Evolutionary conservation across 495 filamentous ascomycete species (phyloP), one percentile per base, ranked within the genome.

Genomic region (Neurospora sp.): DNA sequence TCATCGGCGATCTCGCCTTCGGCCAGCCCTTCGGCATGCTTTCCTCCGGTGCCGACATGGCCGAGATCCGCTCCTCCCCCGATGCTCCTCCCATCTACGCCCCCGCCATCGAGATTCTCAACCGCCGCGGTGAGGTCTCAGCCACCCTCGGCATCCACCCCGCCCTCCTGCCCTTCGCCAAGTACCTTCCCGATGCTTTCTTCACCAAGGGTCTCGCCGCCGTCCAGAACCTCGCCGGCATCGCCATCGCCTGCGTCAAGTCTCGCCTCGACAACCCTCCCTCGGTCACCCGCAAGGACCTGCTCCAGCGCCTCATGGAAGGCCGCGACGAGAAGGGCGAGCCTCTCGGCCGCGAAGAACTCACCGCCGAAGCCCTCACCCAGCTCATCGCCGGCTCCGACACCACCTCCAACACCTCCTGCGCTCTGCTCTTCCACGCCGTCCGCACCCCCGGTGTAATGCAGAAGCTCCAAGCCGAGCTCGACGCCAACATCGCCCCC

Each of bases 321-420:
- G 94, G 93, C 71, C 91, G 91, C 73, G 94, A 97, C 79, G 89
- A 90, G 54, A 92, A 88, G 23, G 94, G 94, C 42, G 83, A 91
- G 44, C 88, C 86, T 16, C 87, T 97, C 0, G 89, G 91, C 0
- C 87, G 92, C 23, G 86, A 91, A 76, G 94, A 97, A 80, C 86
- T 97, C 49, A 95, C 93, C 5, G 94, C 93, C 31, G 94, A 97
- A 80, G 94, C 94, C 0, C 83, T 96, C 27, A 97, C 94, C 1
- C 94, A 97, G 81, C 85, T 97, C 46, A 97, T 97, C 77, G 94
- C 94, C 4, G 94, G 94, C 37, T 93, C 90, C 66, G 94, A 97
- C 80, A 97, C 94, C 0, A 97, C 94, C 3, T 92, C 90, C 74
- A 97, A 97, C 84, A 94, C 94, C 4, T 90, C 90, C 69, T 97